Evolutionary conservation across 2,329 filamentous ascomycete genomes (phyloP), one percentile per base, ranked within the genome.

Genomic region (Elsinoe ampelina): DNA sequence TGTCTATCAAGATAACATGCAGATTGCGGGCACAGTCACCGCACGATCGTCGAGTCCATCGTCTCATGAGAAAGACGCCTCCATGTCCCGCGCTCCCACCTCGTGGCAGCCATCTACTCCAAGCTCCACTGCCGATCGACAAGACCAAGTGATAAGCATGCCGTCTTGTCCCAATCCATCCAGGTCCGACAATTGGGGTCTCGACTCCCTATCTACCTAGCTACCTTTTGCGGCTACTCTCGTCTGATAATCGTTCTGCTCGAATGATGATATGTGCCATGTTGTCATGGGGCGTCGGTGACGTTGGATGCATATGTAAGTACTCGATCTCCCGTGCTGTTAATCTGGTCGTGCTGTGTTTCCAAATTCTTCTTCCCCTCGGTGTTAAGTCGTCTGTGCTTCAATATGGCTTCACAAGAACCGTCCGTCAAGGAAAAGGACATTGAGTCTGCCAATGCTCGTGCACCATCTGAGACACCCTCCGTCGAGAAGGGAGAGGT

Each of bases 401-500:
- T 6, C 19, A 54, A 13, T 15, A 54, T 54, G 50, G 50, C 50
- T 8, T 12, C 50, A 4, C 36, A 15, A 17, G 13, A 41, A 8
- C 11, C 34, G 5, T 20, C 51, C 19, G 11, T 42, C 15, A 19
- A 42, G 7, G 52, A 55, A 13, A 55, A 55, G 38, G 38, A 43
- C 17, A 34, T 43, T 10, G 32, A 50, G 45, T 54, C 32, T 36
- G 15, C 32, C 39, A 36, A 45, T 19, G 22, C 42, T 32, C 54
- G 42, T 11, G 22, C 32, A 47, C 30, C 19, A 4, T 38, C 32
- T 3, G 20, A 26, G n/a, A 56, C 39, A 13, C n/a, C 11, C 1
- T 45, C 54, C 5, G 26, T 38, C 8, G 47, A 52, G 34, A 52
- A 63, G 32, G 64, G 66, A 54, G 62, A 64, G 45, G 55, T 66